phyloP scores from a whole-genome alignment of 2,329 filamentous ascomycete species.

The Fusarium irregulare region DNA sequence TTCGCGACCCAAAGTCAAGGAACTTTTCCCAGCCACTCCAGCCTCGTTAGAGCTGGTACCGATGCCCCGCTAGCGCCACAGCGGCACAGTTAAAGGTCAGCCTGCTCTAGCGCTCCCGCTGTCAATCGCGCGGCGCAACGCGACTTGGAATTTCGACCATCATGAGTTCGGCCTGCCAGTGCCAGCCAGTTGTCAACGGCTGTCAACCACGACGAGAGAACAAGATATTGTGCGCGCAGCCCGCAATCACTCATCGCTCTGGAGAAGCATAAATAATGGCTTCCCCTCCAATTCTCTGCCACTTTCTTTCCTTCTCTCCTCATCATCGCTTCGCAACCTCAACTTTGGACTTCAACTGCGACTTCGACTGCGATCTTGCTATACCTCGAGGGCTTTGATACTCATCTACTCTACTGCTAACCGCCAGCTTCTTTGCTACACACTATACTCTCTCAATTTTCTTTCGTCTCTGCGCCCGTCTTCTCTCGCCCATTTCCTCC shows the following conservation, averaged over 20 bases:
- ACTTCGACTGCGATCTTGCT: slow-evolving; percentile 10
- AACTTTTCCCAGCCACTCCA: slow-evolving; percentile 45
- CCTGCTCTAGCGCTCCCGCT: slow-evolving; percentile 25
- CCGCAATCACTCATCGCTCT: slow-evolving; percentile 6
- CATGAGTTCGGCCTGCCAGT: not conserved
- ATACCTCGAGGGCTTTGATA: slow-evolving; percentile 14
- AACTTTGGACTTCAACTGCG: slow-evolving; percentile 1
- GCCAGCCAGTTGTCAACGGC: slow-evolving; percentile 3
- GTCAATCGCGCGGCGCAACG: slow-evolving; percentile 5
- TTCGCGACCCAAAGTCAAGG: slow-evolving; percentile 32
- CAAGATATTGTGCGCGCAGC: not conserved
- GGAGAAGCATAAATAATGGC: slow-evolving; percentile 8
- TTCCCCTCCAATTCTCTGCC: slow-evolving; percentile 2
- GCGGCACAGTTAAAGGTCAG: slow-evolving; percentile 23
- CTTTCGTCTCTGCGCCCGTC: not conserved
- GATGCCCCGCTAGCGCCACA: slow-evolving; percentile 24
- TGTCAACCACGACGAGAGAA: not conserved
- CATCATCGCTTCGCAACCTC: slow-evolving; percentile 15
- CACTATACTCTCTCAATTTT: not conserved
- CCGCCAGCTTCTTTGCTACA: slow-evolving; percentile 1
- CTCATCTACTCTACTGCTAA: not conserved
- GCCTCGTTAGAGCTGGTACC: slow-evolving; percentile 35
- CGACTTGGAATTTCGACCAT: slow-evolving; percentile 11
- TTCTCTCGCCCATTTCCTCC: not conserved
- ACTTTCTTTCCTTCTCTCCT: not conserved